These are phyloP conservation scores for Fusarium tanahbumbuense DNA, from an alignment of 2,329 filamentous ascomycete species.

Conservation along the genomic window DNA sequence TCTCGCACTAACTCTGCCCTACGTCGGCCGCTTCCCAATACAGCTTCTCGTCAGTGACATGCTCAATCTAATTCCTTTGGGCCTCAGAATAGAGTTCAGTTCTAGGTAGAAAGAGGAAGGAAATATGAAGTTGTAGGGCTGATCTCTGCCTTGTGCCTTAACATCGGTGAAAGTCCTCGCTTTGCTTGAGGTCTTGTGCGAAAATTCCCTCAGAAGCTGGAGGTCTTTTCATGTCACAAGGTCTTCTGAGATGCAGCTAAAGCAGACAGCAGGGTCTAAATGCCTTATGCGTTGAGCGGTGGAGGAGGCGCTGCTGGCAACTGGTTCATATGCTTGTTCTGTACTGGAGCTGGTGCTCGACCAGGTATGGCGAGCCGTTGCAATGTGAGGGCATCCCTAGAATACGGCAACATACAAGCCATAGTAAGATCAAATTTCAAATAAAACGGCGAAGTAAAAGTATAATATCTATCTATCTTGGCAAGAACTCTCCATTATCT, in stretches of 20 bases:
- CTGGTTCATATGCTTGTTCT: neutral
- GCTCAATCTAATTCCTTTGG: neutral
- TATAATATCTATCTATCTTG: neutral
- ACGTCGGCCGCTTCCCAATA: conserved; percentile 11
- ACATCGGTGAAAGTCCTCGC: neutral
- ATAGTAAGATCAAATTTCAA: neutral
- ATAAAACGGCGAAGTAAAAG: neutral
- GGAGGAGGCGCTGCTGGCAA: conserved; percentile 6
- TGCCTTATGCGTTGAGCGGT: conserved; percentile 14
- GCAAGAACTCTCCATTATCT: neutral
- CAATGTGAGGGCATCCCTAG: neutral
- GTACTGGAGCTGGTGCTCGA: neutral
- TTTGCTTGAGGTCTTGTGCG: neutral
- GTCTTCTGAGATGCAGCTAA: conserved; percentile 20
- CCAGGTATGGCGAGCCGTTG: neutral
- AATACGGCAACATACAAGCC: too few relatives aligned
- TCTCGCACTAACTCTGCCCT: conserved; percentile 24
- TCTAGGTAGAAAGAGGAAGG: conserved; percentile 2
- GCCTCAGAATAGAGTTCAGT: neutral
- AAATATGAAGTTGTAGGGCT: conserved; percentile 13
- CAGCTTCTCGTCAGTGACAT: conserved; percentile 6
- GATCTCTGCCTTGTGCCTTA: neutral
- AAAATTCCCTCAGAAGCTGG: conserved; percentile 24
- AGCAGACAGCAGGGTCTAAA: conserved; percentile 1
- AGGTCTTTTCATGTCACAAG: neutral